Evolutionary conservation across 305 asterid species (phyloP).

Genomic region (Fraxinus ornus): DNA sequence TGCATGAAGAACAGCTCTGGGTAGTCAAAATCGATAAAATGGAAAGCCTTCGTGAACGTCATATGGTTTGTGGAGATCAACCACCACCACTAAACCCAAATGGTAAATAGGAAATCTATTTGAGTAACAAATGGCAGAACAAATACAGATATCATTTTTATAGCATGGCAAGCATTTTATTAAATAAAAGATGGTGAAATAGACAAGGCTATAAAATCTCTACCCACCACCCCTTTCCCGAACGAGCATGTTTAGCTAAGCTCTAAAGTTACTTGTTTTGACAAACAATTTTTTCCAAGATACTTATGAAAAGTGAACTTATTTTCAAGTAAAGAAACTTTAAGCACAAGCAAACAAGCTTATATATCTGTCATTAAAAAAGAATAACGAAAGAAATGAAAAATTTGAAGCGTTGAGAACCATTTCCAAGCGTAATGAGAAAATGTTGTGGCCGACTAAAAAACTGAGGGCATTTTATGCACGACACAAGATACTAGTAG

Average conservation of each 20-base stretch:
- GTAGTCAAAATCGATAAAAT: not conserved
- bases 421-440: not conserved
- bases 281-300: not conserved
- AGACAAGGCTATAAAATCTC: not conserved
- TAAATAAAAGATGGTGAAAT: not conserved
- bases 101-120: not conserved
- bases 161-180: not conserved
- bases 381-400: not conserved
- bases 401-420: not conserved
- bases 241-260: not conserved
- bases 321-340: not conserved
- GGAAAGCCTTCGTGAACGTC: not conserved
- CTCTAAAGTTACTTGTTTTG: not conserved
- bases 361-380: not conserved
- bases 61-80: not conserved
- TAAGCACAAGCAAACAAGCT: not conserved
- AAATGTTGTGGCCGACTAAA: not conserved
- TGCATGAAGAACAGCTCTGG: not conserved
- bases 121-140: not conserved
- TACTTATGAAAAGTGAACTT: not conserved
- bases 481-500: not conserved
- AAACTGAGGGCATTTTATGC: not conserved
- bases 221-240: not conserved
- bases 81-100: not conserved
- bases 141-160: not conserved